These are phyloP conservation scores for Thalassiosira hispida DNA, from an alignment of 352 stramenopile genomes.

Conservation along the genomic window DNA sequence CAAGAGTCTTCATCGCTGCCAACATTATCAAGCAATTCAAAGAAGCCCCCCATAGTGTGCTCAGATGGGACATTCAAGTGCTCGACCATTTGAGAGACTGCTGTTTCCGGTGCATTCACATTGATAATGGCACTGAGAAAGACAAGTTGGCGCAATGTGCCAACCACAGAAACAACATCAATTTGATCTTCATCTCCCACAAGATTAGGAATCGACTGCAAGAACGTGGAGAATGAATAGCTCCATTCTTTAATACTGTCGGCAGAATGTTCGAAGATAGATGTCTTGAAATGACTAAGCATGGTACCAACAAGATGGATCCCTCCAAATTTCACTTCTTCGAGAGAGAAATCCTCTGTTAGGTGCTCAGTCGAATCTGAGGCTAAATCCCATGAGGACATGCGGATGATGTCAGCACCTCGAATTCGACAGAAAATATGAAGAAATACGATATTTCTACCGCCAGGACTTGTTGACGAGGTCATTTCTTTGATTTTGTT, in stretches of 20 bases:
- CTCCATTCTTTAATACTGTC: conserved; percentile 33
- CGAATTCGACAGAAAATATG: conserved; percentile 38
- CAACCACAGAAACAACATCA: conserved; percentile 16
- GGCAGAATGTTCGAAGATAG: conserved; percentile 1
- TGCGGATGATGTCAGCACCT: conserved; percentile 33
- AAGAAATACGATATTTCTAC: conserved; percentile 26
- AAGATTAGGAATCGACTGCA: conserved; percentile 32
- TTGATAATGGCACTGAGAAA: conserved; percentile 42
- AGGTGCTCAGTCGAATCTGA: not conserved
- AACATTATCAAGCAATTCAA: conserved; percentile 20
- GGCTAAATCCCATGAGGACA: conserved; percentile 35
- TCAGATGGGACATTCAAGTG: not conserved
- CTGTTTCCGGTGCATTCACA: conserved; percentile 8
- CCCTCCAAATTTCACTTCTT: conserved; percentile 20
- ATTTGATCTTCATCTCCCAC: conserved; percentile 16
- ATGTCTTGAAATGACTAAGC: conserved; percentile 18
- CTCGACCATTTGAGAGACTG: conserved; percentile 1
- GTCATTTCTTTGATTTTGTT: conserved; percentile 24
- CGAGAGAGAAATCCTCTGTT: not conserved
- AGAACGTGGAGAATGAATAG: conserved; percentile 38
- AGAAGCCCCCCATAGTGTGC: conserved; percentile 1
- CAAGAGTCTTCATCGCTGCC: not conserved
- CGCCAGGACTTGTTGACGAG: not conserved
- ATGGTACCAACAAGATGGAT: conserved; percentile 18
- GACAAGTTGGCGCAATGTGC: conserved; percentile 16